phyloP scores from a whole-genome alignment of 2,329 filamentous ascomycete species.

The Cryphonectria carpinicola region DNA sequence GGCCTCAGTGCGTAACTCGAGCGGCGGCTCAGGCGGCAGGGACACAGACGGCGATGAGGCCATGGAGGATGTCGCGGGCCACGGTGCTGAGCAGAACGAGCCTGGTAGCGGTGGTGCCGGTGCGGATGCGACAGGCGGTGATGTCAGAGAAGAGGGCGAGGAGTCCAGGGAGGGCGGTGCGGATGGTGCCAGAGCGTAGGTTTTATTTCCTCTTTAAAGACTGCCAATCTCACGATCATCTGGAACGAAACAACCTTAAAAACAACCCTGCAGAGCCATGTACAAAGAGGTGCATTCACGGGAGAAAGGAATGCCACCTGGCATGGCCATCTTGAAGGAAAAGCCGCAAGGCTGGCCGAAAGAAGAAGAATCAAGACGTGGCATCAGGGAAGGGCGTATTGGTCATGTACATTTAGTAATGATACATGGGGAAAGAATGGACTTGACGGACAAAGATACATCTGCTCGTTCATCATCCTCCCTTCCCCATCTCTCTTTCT shows the following conservation, averaged over 20 bases:
- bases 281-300: neutral
- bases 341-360: slow-evolving; percentile 23
- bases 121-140: slow-evolving; percentile 84
- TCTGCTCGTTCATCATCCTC: neutral
- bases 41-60: slow-evolving; percentile 67
- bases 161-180: slow-evolving; percentile 88
- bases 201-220: slow-evolving; percentile 50
- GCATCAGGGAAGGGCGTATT: slow-evolving; percentile 13
- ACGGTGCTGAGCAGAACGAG: slow-evolving; percentile 61
- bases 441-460: slow-evolving; percentile 19
- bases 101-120: slow-evolving; percentile 80
- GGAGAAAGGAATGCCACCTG: slow-evolving; percentile 8
- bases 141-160: slow-evolving; percentile 88
- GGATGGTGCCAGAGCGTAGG: slow-evolving; percentile 99
- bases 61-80: slow-evolving; percentile 77
- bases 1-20: slow-evolving; percentile 58
- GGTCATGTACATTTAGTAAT: slow-evolving; percentile 29
- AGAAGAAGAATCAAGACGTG: neutral
- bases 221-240: neutral
- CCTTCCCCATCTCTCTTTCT: slow-evolving; percentile 38
- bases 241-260: neutral
- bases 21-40: slow-evolving; percentile 47
- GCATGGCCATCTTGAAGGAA: slow-evolving; percentile 16
- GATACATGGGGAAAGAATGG: slow-evolving; percentile 26
- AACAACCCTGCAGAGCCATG: neutral